These are phyloP conservation scores for Eragrostis tef DNA, from an alignment of 202 grass and related monocot genomes.

Conservation along the genomic window DNA sequence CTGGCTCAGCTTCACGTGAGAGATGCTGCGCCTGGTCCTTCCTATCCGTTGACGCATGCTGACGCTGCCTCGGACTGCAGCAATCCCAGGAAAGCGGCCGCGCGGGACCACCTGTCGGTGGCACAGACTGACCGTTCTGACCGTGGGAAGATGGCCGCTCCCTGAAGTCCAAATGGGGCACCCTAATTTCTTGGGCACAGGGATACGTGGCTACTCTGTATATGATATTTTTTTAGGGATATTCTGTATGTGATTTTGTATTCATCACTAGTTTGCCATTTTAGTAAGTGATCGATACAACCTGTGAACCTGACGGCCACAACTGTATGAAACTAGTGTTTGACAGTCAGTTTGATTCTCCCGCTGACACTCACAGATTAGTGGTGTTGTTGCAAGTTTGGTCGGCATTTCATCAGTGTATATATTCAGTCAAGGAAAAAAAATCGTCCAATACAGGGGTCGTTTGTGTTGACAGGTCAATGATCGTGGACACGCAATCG, in stretches of 20 bases:
- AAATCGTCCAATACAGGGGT: neutral
- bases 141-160: slow-evolving; percentile 4
- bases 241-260: too few species aligned
- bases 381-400: neutral
- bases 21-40: neutral
- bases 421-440: neutral
- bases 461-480: neutral
- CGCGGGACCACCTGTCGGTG: neutral
- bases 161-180: neutral
- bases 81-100: neutral
- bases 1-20: neutral
- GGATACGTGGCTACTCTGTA: neutral
- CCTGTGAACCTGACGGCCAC: neutral
- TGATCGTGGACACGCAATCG: neutral
- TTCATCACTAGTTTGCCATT: too few species aligned
- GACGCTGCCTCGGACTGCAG: neutral
- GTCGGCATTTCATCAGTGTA: neutral
- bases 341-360: neutral
- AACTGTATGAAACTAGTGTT: neutral
- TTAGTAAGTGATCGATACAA: neutral
- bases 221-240: neutral
- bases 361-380: neutral
- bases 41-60: neutral
- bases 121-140: neutral
- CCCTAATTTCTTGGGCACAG: neutral